These are phyloP conservation scores for Wickerhamomyces canadensis DNA, from an alignment of 805 yeast genomes.

Conservation along the genomic window DNA sequence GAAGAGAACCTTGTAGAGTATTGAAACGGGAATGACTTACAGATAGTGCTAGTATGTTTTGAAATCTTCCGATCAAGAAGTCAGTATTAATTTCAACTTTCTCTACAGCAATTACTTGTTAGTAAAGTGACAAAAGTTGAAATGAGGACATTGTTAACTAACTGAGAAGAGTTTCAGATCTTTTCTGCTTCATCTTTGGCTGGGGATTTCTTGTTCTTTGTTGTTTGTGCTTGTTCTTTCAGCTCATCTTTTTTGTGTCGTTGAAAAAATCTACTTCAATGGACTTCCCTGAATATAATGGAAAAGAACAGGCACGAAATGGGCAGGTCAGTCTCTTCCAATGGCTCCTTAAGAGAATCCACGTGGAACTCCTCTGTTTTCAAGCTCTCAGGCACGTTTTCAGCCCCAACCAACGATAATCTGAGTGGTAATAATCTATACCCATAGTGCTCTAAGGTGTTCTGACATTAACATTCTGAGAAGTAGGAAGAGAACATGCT, in stretches of 20 bases:
- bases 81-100: conserved; percentile 47
- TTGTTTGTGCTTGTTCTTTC: background rate
- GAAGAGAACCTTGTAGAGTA: background rate
- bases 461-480: background rate
- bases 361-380: background rate
- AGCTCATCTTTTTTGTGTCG: too few species aligned
- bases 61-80: conserved; percentile 44
- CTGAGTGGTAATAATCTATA: background rate
- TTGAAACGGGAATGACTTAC: background rate
- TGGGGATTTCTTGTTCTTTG: conserved; percentile 17
- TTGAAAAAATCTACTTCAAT: too few species aligned
- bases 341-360: too few species aligned
- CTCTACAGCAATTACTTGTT: conserved; percentile 25
- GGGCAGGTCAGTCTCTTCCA: too few species aligned
- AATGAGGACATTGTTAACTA: conserved; percentile 11
- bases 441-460: too few species aligned
- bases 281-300: too few species aligned
- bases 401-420: background rate
- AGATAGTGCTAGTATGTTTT: conserved; percentile 46
- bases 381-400: background rate
- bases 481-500: background rate
- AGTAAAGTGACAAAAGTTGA: background rate
- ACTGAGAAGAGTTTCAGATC: conserved; percentile 35
- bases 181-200: conserved; percentile 32
- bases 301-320: too few species aligned